These are phyloP conservation scores for Gigaspora rosea DNA, from an alignment of 192 early-diverging fungal genomes.

Conservation along the genomic window DNA sequence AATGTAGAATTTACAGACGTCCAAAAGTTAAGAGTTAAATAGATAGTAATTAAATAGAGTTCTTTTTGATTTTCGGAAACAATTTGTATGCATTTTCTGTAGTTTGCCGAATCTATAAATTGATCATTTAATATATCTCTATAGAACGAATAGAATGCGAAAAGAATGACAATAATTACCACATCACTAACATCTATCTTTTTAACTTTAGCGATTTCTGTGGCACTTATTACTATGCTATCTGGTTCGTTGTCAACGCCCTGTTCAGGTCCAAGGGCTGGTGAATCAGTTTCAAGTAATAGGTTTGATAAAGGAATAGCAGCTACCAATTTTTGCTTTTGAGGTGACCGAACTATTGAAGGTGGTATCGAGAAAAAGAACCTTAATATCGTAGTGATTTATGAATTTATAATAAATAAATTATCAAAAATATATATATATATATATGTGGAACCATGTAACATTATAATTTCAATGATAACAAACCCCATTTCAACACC, in stretches of 20 bases:
- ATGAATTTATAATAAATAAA: no score
- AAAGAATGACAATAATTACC: conserved; percentile 35
- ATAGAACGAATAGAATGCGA: no score
- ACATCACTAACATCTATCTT: conserved; percentile 49
- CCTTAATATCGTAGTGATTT: conserved; percentile 2
- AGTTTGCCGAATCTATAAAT: conserved; percentile 36
- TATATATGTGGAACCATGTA: neutral
- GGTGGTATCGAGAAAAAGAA: conserved; percentile 62
- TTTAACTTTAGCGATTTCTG: conserved; percentile 56
- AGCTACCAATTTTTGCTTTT: conserved; percentile 50
- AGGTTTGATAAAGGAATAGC: conserved; percentile 50
- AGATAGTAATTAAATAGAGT: no score
- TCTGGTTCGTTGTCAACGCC: conserved; percentile 53
- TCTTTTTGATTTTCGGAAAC: conserved; percentile 38
- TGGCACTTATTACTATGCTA: conserved; percentile 46
- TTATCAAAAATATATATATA: no score
- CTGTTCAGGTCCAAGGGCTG: conserved; percentile 53
- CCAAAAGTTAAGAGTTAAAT: no score
- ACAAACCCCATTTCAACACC: conserved; percentile 43
- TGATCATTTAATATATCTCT: no score
- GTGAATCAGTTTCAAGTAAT: conserved; percentile 60
- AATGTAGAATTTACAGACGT: no score
- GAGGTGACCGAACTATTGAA: conserved; percentile 47
- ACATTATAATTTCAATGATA: neutral
- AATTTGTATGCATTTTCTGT: conserved; percentile 45